Conservation (phyloP, 345 rosid species). For the Pistacia integerrima region DNA sequence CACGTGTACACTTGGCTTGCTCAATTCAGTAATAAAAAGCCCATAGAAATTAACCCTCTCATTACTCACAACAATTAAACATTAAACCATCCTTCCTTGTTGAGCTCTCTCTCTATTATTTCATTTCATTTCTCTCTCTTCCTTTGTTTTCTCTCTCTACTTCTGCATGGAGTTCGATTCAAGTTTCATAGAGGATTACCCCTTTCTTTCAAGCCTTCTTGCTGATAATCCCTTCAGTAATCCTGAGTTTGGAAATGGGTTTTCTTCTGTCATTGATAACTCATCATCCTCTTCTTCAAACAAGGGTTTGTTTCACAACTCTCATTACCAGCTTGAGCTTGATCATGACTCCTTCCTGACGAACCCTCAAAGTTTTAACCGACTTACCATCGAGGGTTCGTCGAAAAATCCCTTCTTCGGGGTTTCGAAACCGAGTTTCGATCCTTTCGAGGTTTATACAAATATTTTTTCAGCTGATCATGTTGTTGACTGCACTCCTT, state of each 20-base stretch:
- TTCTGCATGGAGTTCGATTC: constrained; percentile 50
- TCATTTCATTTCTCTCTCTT: constrained; percentile 2
- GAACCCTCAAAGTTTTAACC: constrained; percentile 20
- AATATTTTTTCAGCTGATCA: not conserved
- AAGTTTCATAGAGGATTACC: constrained; percentile 40
- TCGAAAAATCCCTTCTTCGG: constrained; percentile 20
- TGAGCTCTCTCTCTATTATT: not conserved
- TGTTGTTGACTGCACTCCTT: not conserved
- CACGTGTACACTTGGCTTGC: constrained; percentile 27
- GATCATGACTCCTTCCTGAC: not conserved
- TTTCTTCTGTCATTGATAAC: constrained; percentile 6
- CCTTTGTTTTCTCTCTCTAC: not conserved
- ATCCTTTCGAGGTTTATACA: constrained; percentile 11
- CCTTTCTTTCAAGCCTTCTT: constrained; percentile 32
- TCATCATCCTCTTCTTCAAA: not conserved
- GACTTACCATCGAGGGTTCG: constrained; percentile 19
- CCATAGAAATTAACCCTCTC: constrained; percentile 8
- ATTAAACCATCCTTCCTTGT: constrained; percentile 21
- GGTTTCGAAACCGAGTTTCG: constrained; percentile 17
- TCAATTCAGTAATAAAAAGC: constrained; percentile 5
- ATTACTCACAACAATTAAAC: constrained; percentile 1
- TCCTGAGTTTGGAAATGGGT: constrained; percentile 2
- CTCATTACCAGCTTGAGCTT: constrained; percentile 13
- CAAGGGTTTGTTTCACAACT: constrained; percentile 23
- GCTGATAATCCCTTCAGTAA: constrained; percentile 21